Evolutionary conservation across 345 rosid species (phyloP).

Genomic region (Carallia pectinifolia): DNA sequence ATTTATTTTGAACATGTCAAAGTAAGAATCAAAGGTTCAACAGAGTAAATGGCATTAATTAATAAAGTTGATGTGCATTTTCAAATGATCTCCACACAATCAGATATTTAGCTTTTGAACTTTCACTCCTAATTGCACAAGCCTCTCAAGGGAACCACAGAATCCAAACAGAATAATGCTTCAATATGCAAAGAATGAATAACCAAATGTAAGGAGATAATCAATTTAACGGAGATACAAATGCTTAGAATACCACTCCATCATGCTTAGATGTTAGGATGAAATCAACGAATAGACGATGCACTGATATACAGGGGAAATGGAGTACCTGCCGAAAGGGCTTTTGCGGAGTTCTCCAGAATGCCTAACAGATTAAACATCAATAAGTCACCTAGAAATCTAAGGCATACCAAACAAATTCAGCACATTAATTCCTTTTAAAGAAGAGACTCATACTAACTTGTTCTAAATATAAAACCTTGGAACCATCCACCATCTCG

Average conservation of each 20-base stretch:
- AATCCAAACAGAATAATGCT: neutral
- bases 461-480: constrained; percentile 73
- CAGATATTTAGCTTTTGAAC: no score
- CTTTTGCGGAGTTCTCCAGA: constrained; percentile 90
- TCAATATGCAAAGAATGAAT: neutral
- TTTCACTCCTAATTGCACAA: neutral
- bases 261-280: neutral
- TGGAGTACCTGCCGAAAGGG: constrained; percentile 85
- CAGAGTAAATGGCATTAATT: no score
- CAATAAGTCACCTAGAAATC: neutral
- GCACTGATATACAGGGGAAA: neutral
- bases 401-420: neutral
- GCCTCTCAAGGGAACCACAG: neutral
- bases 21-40: no score
- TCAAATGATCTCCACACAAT: no score
- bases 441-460: constrained; percentile 30
- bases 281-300: neutral
- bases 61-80: no score
- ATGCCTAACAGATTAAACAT: constrained; percentile 44
- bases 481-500: constrained; percentile 86
- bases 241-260: neutral
- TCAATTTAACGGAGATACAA: neutral
- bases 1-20: no score
- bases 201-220: neutral
- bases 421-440: neutral